Percentiles rank a stretch among this genome's conserved stretches.
These are phyloP conservation scores for Aspergillus hancockii DNA, from an alignment of 495 filamentous ascomycete genomes.

Conservation along the genomic window DNA sequence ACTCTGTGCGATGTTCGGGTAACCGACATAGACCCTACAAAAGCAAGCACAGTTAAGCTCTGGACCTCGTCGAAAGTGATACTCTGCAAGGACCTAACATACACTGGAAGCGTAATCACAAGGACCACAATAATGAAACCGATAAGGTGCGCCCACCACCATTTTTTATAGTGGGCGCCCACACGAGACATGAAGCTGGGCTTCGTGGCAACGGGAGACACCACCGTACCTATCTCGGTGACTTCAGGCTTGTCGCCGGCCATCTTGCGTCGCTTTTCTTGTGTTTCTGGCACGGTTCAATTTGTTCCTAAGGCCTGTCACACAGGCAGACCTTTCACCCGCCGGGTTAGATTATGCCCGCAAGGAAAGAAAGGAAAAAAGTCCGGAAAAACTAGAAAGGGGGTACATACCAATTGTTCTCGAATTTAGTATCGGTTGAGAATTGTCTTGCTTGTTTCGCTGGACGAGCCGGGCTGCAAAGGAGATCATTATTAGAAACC, in stretches of 20 bases:
- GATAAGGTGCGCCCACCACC: constrained; percentile 75
- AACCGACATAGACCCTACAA: constrained; percentile 68
- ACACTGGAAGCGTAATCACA: constrained; percentile 66
- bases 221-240: constrained; percentile 18
- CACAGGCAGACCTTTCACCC: neutral
- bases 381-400: neutral
- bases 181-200: constrained; percentile 38
- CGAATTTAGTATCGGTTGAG: neutral
- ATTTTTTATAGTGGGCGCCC: constrained; percentile 53
- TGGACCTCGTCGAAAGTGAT: neutral
- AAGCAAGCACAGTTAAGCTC: constrained; percentile 3
- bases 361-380: neutral
- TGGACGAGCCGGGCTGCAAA: neutral
- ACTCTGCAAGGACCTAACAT: constrained; percentile 39
- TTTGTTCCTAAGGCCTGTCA: neutral
- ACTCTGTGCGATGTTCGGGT: constrained; percentile 70
- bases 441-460: neutral
- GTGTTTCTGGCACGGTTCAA: neutral
- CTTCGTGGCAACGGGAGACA: constrained; percentile 17
- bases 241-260: constrained; percentile 28
- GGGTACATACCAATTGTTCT: neutral
- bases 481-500: neutral
- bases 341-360: neutral
- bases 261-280: constrained; percentile 24
- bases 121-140: constrained; percentile 57